These are phyloP conservation scores for Coniochaeta sp. DNA, from an alignment of 2,329 filamentous ascomycete genomes.

Conservation along the genomic window DNA sequence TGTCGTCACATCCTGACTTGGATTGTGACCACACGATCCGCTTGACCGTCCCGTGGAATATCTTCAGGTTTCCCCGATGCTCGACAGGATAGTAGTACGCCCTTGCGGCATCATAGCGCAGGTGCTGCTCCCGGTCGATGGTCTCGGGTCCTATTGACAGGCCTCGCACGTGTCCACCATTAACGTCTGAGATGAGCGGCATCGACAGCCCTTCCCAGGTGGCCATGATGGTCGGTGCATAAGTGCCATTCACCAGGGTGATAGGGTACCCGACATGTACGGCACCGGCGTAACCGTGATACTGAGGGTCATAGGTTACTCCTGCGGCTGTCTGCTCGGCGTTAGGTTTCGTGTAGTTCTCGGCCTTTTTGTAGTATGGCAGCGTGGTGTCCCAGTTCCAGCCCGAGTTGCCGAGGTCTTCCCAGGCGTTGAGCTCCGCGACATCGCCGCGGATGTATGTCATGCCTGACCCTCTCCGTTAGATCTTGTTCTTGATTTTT, in stretches of 20 bases:
- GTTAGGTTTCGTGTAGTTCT: conserved; percentile 25
- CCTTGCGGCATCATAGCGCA: conserved; percentile 31
- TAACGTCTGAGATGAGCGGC: conserved; percentile 26
- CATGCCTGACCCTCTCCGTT: conserved; percentile 25
- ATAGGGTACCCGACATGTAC: conserved; percentile 28
- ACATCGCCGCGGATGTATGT: conserved; percentile 35
- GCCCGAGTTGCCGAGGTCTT: conserved; percentile 30
- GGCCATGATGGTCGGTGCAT: conserved; percentile 18
- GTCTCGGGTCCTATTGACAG: conserved; percentile 30
- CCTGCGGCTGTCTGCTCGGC: conserved; percentile 24
- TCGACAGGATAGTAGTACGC: conserved; percentile 32
- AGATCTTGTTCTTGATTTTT: no score
- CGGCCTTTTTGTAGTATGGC: conserved; percentile 37
- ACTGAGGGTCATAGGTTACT: conserved; percentile 22
- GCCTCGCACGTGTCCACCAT: conserved; percentile 28
- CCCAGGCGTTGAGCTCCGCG: conserved; percentile 34
- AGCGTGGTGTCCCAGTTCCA: conserved; percentile 37
- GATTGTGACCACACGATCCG: conserved; percentile 18
- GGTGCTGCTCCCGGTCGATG: conserved; percentile 24
- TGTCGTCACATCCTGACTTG: no score
- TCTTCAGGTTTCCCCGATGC: conserved; percentile 26
- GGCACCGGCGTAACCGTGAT: conserved; percentile 26
- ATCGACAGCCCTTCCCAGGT: conserved; percentile 25
- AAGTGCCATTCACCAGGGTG: conserved; percentile 22
- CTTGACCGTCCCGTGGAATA: conserved; percentile 28